Percentiles rank a stretch among this genome's conserved stretches.
phyloP scores from a whole-genome alignment of 2,329 filamentous ascomycete genomes.

The Colletotrichum sansevieriae region DNA sequence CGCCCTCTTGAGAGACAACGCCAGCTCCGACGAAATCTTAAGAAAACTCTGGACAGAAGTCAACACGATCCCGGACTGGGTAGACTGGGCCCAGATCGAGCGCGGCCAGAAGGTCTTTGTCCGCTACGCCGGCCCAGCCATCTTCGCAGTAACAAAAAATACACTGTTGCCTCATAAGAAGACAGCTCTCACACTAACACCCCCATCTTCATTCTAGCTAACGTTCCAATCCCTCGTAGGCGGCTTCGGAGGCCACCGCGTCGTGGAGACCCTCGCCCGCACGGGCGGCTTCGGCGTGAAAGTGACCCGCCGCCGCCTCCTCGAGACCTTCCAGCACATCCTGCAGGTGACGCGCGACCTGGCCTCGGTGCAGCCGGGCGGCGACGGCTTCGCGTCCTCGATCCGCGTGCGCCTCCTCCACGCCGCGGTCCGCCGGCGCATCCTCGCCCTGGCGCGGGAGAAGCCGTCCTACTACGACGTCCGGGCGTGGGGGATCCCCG shows the following conservation, averaged over 20 bases:
- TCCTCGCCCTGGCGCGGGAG: constrained; percentile 66
- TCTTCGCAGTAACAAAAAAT: constrained; percentile 64
- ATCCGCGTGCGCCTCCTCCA: constrained; percentile 76
- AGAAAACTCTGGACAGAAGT: constrained; percentile 74
- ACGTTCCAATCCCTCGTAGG: constrained; percentile 76
- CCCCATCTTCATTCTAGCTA: constrained; percentile 50
- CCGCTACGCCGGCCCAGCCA: constrained; percentile 76
- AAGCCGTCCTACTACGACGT: constrained; percentile 72
- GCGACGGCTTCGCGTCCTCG: constrained; percentile 71
- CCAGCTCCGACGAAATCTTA: constrained; percentile 66
- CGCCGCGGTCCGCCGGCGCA: constrained; percentile 72
- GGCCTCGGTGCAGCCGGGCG: constrained; percentile 75
- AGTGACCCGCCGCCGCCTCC: constrained; percentile 72
- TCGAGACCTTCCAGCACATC: constrained; percentile 82
- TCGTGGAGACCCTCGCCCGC: constrained; percentile 79
- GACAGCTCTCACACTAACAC: constrained; percentile 43
- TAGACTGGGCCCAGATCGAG: constrained; percentile 81
- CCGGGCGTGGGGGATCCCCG: constrained; percentile 70
- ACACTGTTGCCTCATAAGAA: constrained; percentile 43
- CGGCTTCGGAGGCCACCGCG: constrained; percentile 78
- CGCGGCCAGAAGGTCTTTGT: constrained; percentile 84
- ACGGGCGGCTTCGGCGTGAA: constrained; percentile 81
- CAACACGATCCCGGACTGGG: constrained; percentile 78
- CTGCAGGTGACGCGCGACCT: constrained; percentile 77
- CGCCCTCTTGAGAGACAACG: constrained; percentile 70